Conservation (phyloP, 106 monocot genomes). For the Cymbidium sinense region DNA sequence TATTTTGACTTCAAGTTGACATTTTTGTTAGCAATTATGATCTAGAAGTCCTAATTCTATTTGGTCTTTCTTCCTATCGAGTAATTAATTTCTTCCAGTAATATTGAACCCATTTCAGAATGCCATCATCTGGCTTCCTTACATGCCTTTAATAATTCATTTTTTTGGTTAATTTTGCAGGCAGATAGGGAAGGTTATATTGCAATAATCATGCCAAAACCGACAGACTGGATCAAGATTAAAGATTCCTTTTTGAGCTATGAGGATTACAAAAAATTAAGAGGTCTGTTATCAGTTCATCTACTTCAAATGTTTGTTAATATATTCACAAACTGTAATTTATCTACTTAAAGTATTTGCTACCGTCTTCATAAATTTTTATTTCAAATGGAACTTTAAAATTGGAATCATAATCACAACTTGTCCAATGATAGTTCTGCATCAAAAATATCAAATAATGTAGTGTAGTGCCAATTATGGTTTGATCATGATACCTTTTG, state of each 20-base stretch:
- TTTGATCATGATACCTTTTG: not conserved
- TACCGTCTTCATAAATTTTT: not conserved
- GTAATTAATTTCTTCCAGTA: too few relatives aligned
- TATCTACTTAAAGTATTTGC: not conserved
- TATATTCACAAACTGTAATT: not conserved
- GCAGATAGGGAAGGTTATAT: constrained; percentile 92
- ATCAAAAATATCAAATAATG: not conserved
- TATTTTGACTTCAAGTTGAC: not conserved
- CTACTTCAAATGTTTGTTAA: not conserved
- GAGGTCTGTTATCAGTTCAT: constrained; percentile 24
- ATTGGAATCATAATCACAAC: not conserved
- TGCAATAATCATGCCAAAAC: constrained; percentile 91
- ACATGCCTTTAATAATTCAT: not conserved
- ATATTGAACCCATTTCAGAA: too few relatives aligned
- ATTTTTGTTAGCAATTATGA: not conserved
- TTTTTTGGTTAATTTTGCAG: constrained; percentile 23
- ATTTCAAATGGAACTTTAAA: not conserved
- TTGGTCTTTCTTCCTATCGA: too few relatives aligned
- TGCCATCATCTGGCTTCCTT: not conserved
- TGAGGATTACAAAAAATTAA: constrained; percentile 75
- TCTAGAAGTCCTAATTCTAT: too few relatives aligned
- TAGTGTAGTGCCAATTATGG: not conserved
- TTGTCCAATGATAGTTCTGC: not conserved
- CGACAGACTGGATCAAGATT: constrained; percentile 71
- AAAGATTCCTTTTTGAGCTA: constrained; percentile 63